Conservation (phyloP, 2,329 filamentous ascomycete genomes). For the Leptographium wingfieldii region DNA sequence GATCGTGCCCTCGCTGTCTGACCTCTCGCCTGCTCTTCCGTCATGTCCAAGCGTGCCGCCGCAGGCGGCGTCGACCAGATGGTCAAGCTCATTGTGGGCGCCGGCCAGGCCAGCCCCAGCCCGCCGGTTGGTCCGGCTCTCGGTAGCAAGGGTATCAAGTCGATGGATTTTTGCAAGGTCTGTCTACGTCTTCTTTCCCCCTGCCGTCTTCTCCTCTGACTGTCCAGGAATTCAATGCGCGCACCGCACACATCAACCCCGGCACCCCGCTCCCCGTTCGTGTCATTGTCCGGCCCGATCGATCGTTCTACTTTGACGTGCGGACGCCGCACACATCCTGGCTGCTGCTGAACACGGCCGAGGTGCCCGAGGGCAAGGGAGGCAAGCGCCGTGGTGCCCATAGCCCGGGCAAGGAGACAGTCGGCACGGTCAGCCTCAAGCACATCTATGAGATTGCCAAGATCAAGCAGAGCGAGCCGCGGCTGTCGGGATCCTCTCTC, state of each 20-base stretch:
- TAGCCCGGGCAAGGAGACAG: constrained; percentile 60
- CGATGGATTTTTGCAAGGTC: constrained; percentile 99
- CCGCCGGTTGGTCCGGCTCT: constrained; percentile 93
- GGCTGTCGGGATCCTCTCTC: constrained; percentile 58
- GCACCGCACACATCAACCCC: constrained; percentile 69
- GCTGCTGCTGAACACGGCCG: constrained; percentile 72
- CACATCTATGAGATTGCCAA: constrained; percentile 96
- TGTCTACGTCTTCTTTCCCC: neutral
- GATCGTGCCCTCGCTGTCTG: neutral
- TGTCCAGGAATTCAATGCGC: constrained; percentile 83
- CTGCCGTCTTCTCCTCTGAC: neutral
- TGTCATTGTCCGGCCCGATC: constrained; percentile 84
- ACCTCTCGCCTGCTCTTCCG: constrained; percentile 4
- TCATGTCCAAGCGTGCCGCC: constrained; percentile 40
- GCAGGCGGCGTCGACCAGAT: constrained; percentile 50
- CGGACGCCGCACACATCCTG: constrained; percentile 92
- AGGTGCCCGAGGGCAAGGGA: constrained; percentile 58
- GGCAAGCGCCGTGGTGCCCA: constrained; percentile 66
- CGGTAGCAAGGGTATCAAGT: constrained; percentile 96
- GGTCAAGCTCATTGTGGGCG: constrained; percentile 95
- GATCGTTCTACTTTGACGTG: constrained; percentile 84
- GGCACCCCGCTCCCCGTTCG: constrained; percentile 84
- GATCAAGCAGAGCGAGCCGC: constrained; percentile 75
- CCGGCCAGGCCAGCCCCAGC: constrained; percentile 86
- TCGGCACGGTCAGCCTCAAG: constrained; percentile 85